phyloP scores from a whole-genome alignment of 139 green algal species.

The Tetradesmus obliquus region DNA sequence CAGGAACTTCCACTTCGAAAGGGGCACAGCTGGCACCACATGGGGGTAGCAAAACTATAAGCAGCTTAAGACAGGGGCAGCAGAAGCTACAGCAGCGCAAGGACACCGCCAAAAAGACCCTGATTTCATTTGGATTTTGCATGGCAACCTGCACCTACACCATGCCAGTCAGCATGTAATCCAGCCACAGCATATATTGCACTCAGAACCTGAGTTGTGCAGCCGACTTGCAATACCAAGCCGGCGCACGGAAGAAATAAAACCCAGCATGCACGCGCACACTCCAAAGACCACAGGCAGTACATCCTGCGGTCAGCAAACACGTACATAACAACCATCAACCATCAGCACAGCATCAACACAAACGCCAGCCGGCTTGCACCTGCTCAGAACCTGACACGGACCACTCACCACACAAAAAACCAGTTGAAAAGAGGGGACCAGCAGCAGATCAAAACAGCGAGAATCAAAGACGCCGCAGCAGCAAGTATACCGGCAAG shows the following conservation, averaged over 20 bases:
- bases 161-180: not conserved
- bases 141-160: not conserved
- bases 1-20: not conserved
- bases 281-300: not conserved
- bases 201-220: not conserved
- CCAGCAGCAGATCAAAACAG: not conserved
- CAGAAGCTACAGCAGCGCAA: not conserved
- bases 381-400: not conserved
- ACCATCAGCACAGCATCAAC: not conserved
- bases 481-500: not conserved
- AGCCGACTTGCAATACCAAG: not conserved
- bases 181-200: not conserved
- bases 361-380: not conserved
- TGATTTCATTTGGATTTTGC: not conserved
- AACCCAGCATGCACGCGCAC: not conserved
- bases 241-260: not conserved
- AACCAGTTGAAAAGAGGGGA: not conserved
- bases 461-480: not conserved
- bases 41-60: not conserved
- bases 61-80: not conserved
- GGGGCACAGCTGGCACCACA: not conserved
- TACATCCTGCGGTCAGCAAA: not conserved
- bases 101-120: not conserved
- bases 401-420: not conserved
- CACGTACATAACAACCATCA: not conserved